Conservation (phyloP, 164 flowering plant species). For the Echeveria elegans region DNA sequence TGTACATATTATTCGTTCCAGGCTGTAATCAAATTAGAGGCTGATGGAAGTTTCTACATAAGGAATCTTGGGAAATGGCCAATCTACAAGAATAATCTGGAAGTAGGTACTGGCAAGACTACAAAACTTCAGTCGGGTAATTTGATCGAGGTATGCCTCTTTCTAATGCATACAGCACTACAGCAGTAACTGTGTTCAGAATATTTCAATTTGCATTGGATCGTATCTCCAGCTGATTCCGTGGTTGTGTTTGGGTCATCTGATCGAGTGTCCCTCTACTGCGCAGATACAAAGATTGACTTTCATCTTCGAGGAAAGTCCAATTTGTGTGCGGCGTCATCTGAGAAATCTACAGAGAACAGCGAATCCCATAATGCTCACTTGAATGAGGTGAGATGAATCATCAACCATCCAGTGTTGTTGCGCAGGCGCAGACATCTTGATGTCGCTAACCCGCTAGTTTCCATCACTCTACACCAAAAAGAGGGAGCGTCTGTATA, state of each 20-base stretch:
- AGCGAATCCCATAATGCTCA: background rate
- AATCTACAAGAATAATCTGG: constrained; percentile 51
- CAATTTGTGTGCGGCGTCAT: background rate
- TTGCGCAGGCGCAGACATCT: background rate
- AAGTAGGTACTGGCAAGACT: constrained; percentile 34
- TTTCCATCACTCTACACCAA: too few species aligned
- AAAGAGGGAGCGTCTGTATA: too few species aligned
- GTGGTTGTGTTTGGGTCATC: background rate
- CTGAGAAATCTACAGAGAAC: background rate
- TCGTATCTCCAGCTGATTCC: background rate
- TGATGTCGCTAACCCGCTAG: background rate
- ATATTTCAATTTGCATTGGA: background rate
- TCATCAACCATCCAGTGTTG: background rate
- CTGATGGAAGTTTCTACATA: constrained; percentile 54
- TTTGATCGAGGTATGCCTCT: constrained; percentile 79
- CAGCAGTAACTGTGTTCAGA: background rate
- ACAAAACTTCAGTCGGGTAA: constrained; percentile 34
- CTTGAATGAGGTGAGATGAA: background rate
- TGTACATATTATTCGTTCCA: constrained; percentile 12
- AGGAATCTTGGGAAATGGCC: constrained; percentile 59
- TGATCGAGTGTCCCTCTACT: too few species aligned
- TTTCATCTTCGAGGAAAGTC: constrained; percentile 7
- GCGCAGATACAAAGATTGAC: background rate
- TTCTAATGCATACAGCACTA: too few species aligned
- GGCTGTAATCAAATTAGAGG: constrained; percentile 71